Evolutionary conservation across 2,329 filamentous ascomycete species (phyloP).

Genomic region (Blumeriella jaapii): DNA sequence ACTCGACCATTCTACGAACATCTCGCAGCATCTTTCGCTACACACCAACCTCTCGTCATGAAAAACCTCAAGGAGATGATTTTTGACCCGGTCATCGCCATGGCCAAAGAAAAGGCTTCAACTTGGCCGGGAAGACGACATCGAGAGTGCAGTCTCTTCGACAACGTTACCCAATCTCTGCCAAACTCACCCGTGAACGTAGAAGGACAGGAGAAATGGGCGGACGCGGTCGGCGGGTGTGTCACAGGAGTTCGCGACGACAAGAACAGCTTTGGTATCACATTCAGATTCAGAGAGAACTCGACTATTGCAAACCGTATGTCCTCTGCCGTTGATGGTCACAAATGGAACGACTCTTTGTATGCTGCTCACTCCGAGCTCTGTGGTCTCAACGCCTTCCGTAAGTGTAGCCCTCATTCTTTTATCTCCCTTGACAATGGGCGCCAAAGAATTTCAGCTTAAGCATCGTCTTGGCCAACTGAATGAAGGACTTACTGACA

Average conservation of each 20-base stretch:
- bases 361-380: background rate
- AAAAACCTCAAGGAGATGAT: conserved; percentile 1
- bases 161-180: background rate
- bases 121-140: background rate
- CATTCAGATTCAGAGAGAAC: background rate
- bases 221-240: conserved; percentile 11
- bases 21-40: background rate
- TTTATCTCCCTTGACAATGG: background rate
- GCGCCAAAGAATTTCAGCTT: background rate
- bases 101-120: background rate
- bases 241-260: conserved; percentile 3
- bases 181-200: background rate
- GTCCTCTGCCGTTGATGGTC: background rate
- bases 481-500: background rate
- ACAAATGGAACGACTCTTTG: background rate
- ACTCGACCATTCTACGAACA: background rate
- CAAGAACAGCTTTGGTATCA: background rate
- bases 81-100: background rate
- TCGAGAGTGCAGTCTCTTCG: background rate
- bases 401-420: background rate
- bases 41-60: no score
- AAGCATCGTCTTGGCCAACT: background rate
- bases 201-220: conserved; percentile 4
- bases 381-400: background rate
- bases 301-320: background rate